Evolutionary conservation across 208 protist genomes (phyloP).

Genomic region (Trypanosoma cruzi): DNA sequence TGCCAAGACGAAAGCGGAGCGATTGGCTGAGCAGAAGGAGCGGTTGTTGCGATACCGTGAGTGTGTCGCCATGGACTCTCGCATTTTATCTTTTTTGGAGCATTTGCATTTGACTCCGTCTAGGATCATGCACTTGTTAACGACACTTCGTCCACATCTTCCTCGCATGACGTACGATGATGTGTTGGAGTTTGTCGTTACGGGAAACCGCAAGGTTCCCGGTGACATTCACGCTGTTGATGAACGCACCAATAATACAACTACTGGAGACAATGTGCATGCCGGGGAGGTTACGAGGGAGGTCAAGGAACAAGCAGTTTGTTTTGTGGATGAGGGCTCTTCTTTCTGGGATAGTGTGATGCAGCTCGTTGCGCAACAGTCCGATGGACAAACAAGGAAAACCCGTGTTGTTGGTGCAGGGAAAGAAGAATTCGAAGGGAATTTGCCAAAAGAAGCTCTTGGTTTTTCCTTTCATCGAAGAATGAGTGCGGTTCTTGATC

Average conservation of each 20-base stretch:
- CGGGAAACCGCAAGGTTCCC: slow-evolving; percentile 62
- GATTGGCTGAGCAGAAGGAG: slow-evolving; percentile 29
- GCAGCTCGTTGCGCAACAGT: slow-evolving; percentile 5
- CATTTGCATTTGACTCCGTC: slow-evolving; percentile 47
- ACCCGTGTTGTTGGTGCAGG: not conserved
- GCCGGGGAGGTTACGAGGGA: not conserved
- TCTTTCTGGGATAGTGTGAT: slow-evolving; percentile 40
- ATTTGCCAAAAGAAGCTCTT: not conserved
- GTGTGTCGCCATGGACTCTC: slow-evolving; percentile 38
- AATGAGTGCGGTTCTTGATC: slow-evolving; percentile 54
- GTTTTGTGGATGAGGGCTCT: slow-evolving; percentile 18
- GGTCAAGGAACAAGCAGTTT: slow-evolving; percentile 3
- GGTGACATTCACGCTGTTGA: slow-evolving; percentile 55
- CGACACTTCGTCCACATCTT: slow-evolving; percentile 36
- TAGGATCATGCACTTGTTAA: slow-evolving; percentile 43
- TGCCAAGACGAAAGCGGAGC: slow-evolving; percentile 20
- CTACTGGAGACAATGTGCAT: not conserved
- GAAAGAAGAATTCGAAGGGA: not conserved
- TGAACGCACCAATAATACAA: not conserved
- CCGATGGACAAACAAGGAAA: not conserved
- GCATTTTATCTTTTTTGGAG: slow-evolving; percentile 65
- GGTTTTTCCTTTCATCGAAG: slow-evolving; percentile 70
- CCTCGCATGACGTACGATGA: slow-evolving; percentile 65
- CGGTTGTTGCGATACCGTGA: slow-evolving; percentile 35
- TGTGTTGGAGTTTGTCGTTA: slow-evolving; percentile 79